These are phyloP conservation scores for Austroboletus eburneus DNA, from an alignment of 768 basidiomycete species.

Conservation along the genomic window DNA sequence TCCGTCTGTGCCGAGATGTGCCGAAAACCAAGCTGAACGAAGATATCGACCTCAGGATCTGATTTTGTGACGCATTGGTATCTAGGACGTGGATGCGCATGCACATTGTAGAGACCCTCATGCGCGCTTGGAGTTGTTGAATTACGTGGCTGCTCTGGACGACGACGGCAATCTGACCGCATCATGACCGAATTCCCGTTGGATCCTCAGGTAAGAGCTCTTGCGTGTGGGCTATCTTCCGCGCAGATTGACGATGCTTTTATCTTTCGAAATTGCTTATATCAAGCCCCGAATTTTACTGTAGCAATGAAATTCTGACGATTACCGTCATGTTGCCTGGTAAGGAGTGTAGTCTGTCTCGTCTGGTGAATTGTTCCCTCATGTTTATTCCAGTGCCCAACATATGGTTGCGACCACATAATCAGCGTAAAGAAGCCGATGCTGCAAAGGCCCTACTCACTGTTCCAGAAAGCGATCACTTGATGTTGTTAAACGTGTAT, in stretches of 20 bases:
- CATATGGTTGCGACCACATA: slow-evolving; percentile 90
- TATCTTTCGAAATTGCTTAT: slow-evolving; percentile 90
- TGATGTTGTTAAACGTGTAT: slow-evolving; percentile 92
- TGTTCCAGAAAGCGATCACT: slow-evolving; percentile 94
- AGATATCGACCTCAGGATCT: no score
- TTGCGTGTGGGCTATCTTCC: not conserved
- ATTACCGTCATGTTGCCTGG: slow-evolving; percentile 97
- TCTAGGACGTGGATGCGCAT: slow-evolving; percentile 80
- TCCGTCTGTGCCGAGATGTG: no score
- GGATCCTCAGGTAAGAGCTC: slow-evolving; percentile 77
- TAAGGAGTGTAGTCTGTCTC: no score
- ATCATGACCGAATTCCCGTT: slow-evolving; percentile 99
- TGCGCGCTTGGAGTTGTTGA: slow-evolving; percentile 95
- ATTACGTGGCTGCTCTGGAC: slow-evolving; percentile 88
- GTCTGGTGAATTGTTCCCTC: no score
- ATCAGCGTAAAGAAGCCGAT: slow-evolving; percentile 87
- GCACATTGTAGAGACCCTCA: slow-evolving; percentile 95
- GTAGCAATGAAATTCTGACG: slow-evolving; percentile 92
- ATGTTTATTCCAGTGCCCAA: slow-evolving; percentile 55
- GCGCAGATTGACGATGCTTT: not conserved
- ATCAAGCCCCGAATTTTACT: slow-evolving; percentile 90
- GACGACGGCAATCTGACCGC: slow-evolving; percentile 90
- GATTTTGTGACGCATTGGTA: not conserved
- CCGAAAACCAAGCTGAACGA: no score
- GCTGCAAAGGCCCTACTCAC: slow-evolving; percentile 83